These are phyloP conservation scores for Plasmodium sp. DNA, from an alignment of 169 alveolate genomes.

Conservation along the genomic window DNA sequence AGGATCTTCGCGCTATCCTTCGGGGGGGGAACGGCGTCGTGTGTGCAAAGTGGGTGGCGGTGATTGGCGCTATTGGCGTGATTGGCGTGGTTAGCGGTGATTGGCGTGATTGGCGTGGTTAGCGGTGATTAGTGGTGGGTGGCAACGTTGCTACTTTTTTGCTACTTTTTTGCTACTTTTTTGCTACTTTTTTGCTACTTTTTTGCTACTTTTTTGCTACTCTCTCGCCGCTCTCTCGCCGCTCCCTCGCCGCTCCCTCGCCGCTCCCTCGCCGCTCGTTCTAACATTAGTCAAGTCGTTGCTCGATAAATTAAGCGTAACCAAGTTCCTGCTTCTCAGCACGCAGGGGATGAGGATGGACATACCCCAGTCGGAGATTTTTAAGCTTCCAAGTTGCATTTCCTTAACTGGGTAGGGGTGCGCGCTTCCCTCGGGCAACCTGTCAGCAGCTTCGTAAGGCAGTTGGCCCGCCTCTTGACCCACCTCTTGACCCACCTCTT, in stretches of 20 bases:
- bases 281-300: slow-evolving; percentile 49
- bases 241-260: not conserved
- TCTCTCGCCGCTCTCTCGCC: not conserved
- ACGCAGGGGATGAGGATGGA: slow-evolving; percentile 59
- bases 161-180: not conserved
- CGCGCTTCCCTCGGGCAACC: not conserved
- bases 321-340: slow-evolving; percentile 24
- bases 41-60: not conserved
- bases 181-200: not conserved
- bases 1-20: slow-evolving; percentile 62
- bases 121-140: too few relatives aligned
- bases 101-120: too few relatives aligned
- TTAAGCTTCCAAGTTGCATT: slow-evolving; percentile 37
- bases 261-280: not conserved
- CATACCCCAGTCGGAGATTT: slow-evolving; percentile 42
- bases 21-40: not conserved
- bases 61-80: too few relatives aligned
- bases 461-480: not conserved
- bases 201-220: not conserved
- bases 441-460: too few relatives aligned
- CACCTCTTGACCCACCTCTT: too few relatives aligned
- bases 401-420: slow-evolving; percentile 1
- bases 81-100: too few relatives aligned
- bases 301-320: slow-evolving; percentile 22
- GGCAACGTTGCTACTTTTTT: not conserved